Conservation (phyloP, 1,139 yeast genomes). For the Kodamaea plutei region DNA sequence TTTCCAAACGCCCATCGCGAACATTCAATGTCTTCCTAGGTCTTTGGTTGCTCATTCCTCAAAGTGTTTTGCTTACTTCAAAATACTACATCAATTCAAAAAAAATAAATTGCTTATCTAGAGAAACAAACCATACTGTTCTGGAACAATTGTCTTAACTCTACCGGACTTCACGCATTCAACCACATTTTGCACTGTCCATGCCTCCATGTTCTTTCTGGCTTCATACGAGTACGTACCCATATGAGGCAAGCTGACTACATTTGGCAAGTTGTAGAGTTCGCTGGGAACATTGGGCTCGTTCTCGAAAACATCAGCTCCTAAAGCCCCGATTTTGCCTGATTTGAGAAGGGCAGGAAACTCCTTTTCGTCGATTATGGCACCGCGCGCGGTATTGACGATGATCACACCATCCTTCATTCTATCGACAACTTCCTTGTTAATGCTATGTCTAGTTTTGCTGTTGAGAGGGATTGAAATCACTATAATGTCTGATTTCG, state of each 20-base stretch:
- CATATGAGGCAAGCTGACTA: conserved; percentile 72
- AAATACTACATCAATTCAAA: no score
- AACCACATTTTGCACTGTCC: conserved; percentile 46
- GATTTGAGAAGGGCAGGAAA: conserved; percentile 57
- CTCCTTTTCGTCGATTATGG: conserved; percentile 65
- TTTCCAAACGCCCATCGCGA: no score
- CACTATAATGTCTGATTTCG: conserved; percentile 53
- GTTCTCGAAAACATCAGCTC: conserved; percentile 78
- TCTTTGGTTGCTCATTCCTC: no score
- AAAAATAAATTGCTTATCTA: no score
- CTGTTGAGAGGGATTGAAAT: conserved; percentile 59
- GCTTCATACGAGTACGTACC: conserved; percentile 72
- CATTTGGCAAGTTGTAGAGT: conserved; percentile 51
- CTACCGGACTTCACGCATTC: conserved; percentile 51
- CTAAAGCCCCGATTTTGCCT: conserved; percentile 72
- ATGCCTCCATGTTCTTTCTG: conserved; percentile 52
- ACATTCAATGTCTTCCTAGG: no score
- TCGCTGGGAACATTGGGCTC: conserved; percentile 73
- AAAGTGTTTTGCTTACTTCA: no score
- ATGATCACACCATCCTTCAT: conserved; percentile 65
- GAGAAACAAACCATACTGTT: conserved; percentile 30
- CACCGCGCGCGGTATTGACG: conserved; percentile 72
- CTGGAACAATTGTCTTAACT: conserved; percentile 66
- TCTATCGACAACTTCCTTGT: conserved; percentile 46
- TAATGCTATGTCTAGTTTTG: conserved; percentile 58